Evolutionary conservation across 2,329 filamentous ascomycete species (phyloP), one percentile per base, ranked within the genome.

Genomic region (Phaeophleospora eucalypticola): DNA sequence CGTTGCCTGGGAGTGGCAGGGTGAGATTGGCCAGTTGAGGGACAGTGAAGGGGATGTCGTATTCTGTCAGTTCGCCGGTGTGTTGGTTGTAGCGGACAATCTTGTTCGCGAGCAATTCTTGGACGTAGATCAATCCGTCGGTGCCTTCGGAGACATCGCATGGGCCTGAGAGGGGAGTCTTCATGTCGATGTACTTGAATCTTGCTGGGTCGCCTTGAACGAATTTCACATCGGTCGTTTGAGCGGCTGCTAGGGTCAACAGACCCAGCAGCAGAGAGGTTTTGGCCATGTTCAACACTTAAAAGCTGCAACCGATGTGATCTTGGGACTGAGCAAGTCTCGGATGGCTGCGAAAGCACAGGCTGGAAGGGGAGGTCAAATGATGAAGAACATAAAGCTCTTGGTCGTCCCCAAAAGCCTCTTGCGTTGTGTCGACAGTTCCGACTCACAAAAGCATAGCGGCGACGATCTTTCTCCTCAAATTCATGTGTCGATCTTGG

Each of bases 31-130:
- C 21, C 12, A 46, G 27, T 10, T 49, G 14, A 8, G 43, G 43
- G 2, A 40, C 46, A 4, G 46, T 52, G 43, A 52, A 52, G 2
- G 49, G 46, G 40, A 52, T 52, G 3, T 43, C 32, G 36, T 45
- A 49, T 39, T 49, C 43, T 12, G 45, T 44, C 12, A 49, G 35
- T 12, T 41, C 17, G 14, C 50, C 46, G 1, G 46, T 53, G 20
- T 43, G 35, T n/a, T 48, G 36, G 21, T 44, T 44, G 12, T 44
- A 44, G 3, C 19, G 20, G 4, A 38, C 41, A 29, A 49, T 52
- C 33, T 51, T 46, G 21, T 49, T 49, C 14, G 32, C 48, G 7
- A 47, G 15, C 8, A 51, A 18, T 29, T 45, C 48, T 17, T 46
- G 36, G 14, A 47, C 33, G 20, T 51, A 48, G n/a, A 51, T 36